Evolutionary conservation across 139 green algal genomes (phyloP).

Genomic region (Yamagishiella unicocca): DNA sequence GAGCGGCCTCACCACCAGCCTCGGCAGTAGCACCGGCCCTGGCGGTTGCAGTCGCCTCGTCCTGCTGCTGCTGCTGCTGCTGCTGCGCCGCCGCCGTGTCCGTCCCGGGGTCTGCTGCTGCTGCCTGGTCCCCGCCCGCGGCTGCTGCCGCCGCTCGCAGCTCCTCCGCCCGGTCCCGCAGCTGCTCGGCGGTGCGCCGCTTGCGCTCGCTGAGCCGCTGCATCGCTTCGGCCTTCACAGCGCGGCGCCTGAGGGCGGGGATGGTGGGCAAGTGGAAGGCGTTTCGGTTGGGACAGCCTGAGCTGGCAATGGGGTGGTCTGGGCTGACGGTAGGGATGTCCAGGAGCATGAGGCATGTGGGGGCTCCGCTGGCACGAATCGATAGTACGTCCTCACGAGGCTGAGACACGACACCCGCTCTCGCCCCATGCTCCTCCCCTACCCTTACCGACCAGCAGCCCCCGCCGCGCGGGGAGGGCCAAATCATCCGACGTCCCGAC

Average conservation of each 20-base stretch:
- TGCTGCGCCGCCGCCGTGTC: background rate
- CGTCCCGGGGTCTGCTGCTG: background rate
- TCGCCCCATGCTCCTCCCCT: too few species aligned
- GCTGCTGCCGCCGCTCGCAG: background rate
- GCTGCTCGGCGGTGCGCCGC: constrained; percentile 17
- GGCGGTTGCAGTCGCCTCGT: background rate
- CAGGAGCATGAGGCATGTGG: too few species aligned
- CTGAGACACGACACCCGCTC: too few species aligned
- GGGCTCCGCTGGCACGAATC: too few species aligned
- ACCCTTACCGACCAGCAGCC: too few species aligned
- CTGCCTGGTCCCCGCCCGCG: background rate
- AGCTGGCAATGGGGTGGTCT: too few species aligned
- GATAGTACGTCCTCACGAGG: too few species aligned
- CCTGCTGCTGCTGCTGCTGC: background rate
- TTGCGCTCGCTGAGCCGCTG: constrained; percentile 39
- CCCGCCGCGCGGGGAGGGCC: too few species aligned
- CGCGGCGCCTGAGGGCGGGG: background rate
- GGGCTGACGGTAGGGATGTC: too few species aligned
- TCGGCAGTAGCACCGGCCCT: background rate
- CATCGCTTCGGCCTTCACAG: constrained; percentile 1
- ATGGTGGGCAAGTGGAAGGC: too few species aligned
- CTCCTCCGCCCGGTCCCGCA: background rate
- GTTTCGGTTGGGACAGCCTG: too few species aligned
- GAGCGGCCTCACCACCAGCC: background rate
- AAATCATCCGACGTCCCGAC: too few species aligned